These are phyloP conservation scores for Zhuliangozyma blackwelliae DNA, from an alignment of 1,139 yeast genomes.

Conservation along the genomic window DNA sequence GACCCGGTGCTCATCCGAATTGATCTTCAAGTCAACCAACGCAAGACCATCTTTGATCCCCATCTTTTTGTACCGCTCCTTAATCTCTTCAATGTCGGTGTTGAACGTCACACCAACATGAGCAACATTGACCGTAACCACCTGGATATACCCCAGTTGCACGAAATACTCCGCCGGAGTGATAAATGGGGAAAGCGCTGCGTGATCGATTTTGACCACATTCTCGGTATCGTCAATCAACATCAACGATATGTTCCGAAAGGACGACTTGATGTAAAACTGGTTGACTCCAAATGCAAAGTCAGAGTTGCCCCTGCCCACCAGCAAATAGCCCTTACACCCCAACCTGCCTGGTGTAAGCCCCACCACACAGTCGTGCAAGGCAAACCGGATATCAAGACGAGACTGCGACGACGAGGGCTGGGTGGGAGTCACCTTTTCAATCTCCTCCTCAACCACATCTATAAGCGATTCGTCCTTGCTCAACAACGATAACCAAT, in stretches of 20 bases:
- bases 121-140: constrained; percentile 42
- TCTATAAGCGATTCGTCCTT: constrained; percentile 14
- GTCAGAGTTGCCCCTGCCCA: constrained; percentile 53
- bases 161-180: constrained; percentile 12
- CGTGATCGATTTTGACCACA: constrained; percentile 17
- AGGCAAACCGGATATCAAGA: constrained; percentile 38
- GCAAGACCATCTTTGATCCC: constrained; percentile 22
- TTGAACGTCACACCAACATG: constrained; percentile 39
- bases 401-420: constrained; percentile 5
- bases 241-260: constrained; percentile 43
- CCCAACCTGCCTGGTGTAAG: constrained; percentile 54
- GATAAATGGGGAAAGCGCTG: constrained; percentile 1
- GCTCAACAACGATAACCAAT: constrained; percentile 43
- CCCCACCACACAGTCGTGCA: constrained; percentile 53
- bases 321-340: constrained; percentile 48
- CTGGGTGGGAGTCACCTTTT: constrained; percentile 11
- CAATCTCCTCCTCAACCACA: constrained; percentile 14
- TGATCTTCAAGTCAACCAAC: constrained; percentile 40
- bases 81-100: constrained; percentile 19
- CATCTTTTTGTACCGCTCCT: constrained; percentile 16
- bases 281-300: constrained; percentile 30
- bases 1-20: constrained; percentile 46
- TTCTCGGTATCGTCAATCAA: constrained; percentile 54
- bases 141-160: constrained; percentile 37
- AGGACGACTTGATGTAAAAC: constrained; percentile 37